phyloP scores from a whole-genome alignment of 306 rosid species.

The Fragaria nilgerrensis region DNA sequence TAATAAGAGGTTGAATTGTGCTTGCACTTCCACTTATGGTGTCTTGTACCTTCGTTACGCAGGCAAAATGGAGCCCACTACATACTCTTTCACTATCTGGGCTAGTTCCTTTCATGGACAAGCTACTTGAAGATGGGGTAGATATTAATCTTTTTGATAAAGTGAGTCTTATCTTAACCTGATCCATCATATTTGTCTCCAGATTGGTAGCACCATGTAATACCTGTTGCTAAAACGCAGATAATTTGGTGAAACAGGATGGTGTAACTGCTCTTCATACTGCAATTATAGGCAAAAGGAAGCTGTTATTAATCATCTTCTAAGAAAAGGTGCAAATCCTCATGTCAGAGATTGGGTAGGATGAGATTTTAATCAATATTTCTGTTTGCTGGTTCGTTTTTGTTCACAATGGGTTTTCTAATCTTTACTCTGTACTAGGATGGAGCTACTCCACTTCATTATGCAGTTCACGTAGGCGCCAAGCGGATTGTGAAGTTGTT shows the following conservation, averaged over 20 bases:
- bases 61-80: constrained; percentile 81
- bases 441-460: constrained; percentile 96
- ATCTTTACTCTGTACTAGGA: constrained; percentile 48
- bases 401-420: constrained; percentile 9
- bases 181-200: neutral
- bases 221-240: constrained; percentile 12
- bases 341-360: constrained; percentile 75
- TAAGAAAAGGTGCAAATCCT: constrained; percentile 91
- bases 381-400: neutral
- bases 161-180: constrained; percentile 29
- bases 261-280: constrained; percentile 90
- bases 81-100: constrained; percentile 79
- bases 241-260: constrained; percentile 57
- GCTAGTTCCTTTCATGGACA: constrained; percentile 62
- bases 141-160: constrained; percentile 56
- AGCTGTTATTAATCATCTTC: constrained; percentile 82
- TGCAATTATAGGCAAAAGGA: constrained; percentile 76
- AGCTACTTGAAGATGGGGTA: constrained; percentile 65
- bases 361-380: constrained; percentile 1
- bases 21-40: neutral
- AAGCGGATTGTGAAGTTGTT: constrained; percentile 80
- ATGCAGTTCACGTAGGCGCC: constrained; percentile 91
- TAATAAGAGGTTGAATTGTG: neutral
- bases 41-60: constrained; percentile 10
- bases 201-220: constrained; percentile 1